Conservation (phyloP, 129 eudicot species). For the Lactuca saligna region DNA sequence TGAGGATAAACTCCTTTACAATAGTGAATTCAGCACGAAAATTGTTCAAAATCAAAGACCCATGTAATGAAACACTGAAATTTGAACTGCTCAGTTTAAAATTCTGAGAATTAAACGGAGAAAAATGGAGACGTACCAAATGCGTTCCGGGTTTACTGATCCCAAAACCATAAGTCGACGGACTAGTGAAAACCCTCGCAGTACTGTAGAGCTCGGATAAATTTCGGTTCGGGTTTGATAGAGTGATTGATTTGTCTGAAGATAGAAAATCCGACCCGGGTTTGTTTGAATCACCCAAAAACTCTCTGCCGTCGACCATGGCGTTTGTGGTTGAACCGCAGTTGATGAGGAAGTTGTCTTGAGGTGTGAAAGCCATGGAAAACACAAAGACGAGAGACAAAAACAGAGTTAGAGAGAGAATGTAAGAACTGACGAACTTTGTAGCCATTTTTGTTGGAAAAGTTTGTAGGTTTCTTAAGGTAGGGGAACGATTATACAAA, state of each 20-base stretch:
- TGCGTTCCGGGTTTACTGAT: constrained; percentile 61
- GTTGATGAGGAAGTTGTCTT: constrained; percentile 66
- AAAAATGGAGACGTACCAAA: constrained; percentile 85
- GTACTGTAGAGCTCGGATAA: constrained; percentile 48
- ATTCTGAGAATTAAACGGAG: constrained; percentile 50
- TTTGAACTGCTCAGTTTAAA: constrained; percentile 45
- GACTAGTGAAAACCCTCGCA: constrained; percentile 62
- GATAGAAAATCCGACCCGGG: constrained; percentile 46
- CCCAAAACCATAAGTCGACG: constrained; percentile 47
- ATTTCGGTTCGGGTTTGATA: constrained; percentile 41
- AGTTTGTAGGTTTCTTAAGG: constrained; percentile 9
- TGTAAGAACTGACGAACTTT: constrained; percentile 2
- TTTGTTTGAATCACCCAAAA: constrained; percentile 49
- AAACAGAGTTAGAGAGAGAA: constrained; percentile 27
- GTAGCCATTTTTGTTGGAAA: constrained; percentile 32
- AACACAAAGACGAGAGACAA: constrained; percentile 18
- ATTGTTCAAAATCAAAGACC: constrained; percentile 45
- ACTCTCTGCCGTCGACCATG: constrained; percentile 50
- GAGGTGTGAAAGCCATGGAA: constrained; percentile 62
- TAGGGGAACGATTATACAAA: background rate
- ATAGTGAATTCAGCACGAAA: constrained; percentile 40
- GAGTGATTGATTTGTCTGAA: constrained; percentile 37
- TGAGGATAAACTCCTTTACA: constrained; percentile 57
- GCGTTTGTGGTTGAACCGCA: constrained; percentile 65
- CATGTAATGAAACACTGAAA: constrained; percentile 68